Conservation (phyloP, 73 alveolate genomes). For the Uronychia binucleata region DNA sequence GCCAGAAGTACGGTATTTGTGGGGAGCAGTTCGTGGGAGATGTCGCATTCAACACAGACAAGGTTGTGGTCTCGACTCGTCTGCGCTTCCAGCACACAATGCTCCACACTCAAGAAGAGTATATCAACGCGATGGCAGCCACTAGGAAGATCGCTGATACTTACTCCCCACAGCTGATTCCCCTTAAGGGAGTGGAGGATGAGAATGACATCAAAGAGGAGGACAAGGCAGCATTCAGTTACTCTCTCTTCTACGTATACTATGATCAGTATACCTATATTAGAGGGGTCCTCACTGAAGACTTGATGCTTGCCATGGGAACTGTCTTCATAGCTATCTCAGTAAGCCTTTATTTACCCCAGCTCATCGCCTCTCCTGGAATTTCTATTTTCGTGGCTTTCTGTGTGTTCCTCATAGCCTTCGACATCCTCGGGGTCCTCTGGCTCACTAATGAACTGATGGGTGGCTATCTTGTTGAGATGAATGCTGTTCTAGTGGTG, state of each 20-base stretch:
- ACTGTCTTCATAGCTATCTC: constrained; percentile 83
- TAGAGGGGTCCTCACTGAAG: constrained; percentile 86
- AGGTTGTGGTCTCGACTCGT: constrained; percentile 84
- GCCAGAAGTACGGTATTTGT: constrained; percentile 91
- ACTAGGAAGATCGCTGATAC: constrained; percentile 86
- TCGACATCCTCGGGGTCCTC: constrained; percentile 85
- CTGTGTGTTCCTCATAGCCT: constrained; percentile 80
- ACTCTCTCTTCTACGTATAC: constrained; percentile 89
- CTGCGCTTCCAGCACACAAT: constrained; percentile 92
- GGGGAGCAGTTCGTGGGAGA: constrained; percentile 91
- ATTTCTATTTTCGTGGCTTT: constrained; percentile 82
- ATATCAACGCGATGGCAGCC: constrained; percentile 72
- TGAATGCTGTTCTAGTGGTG: constrained; percentile 95
- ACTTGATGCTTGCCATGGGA: constrained; percentile 87
- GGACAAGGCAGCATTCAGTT: constrained; percentile 83
- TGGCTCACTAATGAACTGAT: constrained; percentile 77
- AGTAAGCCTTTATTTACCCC: background rate
- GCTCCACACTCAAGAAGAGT: constrained; percentile 63
- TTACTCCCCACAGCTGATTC: constrained; percentile 49
- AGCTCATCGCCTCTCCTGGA: constrained; percentile 70
- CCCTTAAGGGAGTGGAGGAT: constrained; percentile 39
- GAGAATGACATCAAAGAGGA: constrained; percentile 46
- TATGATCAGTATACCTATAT: constrained; percentile 94
- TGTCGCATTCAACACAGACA: constrained; percentile 79
- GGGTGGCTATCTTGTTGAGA: constrained; percentile 86